phyloP scores from a whole-genome alignment of 345 rosid species.

The Orychophragmus violaceus region DNA sequence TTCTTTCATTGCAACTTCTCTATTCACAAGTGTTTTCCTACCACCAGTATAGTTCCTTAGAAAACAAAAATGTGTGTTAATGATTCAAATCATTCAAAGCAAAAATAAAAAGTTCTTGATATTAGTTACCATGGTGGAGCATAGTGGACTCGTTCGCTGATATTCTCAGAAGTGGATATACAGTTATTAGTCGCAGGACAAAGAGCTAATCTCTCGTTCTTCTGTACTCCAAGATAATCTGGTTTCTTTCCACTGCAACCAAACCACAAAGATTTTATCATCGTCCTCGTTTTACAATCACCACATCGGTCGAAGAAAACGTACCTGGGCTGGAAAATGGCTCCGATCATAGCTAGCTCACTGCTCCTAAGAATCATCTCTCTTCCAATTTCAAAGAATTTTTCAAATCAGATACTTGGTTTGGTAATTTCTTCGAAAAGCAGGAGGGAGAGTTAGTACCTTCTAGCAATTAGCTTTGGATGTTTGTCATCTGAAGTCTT shows the following conservation, averaged over 20 bases:
- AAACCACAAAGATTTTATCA: constrained; percentile 2
- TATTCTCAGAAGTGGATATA: constrained; percentile 76
- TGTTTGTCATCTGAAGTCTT: constrained; percentile 29
- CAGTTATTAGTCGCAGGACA: no score
- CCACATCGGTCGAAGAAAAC: neutral
- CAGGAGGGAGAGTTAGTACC: constrained; percentile 35
- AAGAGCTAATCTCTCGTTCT: constrained; percentile 55
- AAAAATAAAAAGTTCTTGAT: no score
- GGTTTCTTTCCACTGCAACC: constrained; percentile 73
- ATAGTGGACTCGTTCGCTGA: constrained; percentile 52
- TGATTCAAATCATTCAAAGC: neutral
- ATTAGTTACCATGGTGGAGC: no score
- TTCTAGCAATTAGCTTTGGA: constrained; percentile 39
- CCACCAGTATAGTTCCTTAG: constrained; percentile 71
- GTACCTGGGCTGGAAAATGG: constrained; percentile 73
- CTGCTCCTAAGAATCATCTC: constrained; percentile 81
- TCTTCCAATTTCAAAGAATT: constrained; percentile 33
- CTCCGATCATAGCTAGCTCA: constrained; percentile 70
- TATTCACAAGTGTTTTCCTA: constrained; percentile 51
- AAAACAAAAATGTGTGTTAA: no score
- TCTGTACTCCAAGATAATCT: constrained; percentile 78
- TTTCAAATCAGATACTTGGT: neutral
- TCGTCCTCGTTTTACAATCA: neutral
- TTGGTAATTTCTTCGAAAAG: neutral
- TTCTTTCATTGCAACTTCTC: constrained; percentile 67